Evolutionary conservation across 78 protist genomes (phyloP), one percentile per base, ranked within the genome.

Genomic region (Dictyostelium capitatum): DNA sequence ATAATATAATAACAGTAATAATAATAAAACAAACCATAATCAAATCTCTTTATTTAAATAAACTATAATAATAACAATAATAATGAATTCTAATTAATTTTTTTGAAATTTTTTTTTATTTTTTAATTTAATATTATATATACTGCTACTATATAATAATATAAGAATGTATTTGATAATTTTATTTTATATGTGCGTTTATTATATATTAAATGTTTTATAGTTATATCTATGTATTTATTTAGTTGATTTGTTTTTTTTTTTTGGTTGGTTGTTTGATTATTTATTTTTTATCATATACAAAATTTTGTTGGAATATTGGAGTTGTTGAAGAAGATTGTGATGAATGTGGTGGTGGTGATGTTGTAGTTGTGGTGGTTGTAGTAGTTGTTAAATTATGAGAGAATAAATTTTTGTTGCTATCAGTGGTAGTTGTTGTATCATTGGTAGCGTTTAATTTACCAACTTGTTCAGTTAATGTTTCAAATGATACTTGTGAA

Each of bases 401-500:
- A 37, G 10, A 14, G 15, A 51, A 51, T 14, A 51, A 14, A 23
- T 19, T 23, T 6, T 59, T 62, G 6, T 25, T 32, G 53, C n/a
- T 17, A 48, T 80, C 62, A 67, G 28, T 28, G 12, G 11, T 37
- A 43, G 4, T 43, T 30, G 25, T 19, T 20, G 3, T 20, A 48
- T 43, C 53, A 23, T 74, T 48, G 20, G 79, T 43, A 20, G 75
- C 75, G 32, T 67, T 67, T 67, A 67, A 32, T 25, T 67, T 67
- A 17, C 47, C 47, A 2, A 82, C 79, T 23, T 83, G 80, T 19
- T 54, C 65, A 20, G 74, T 30, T 28, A 77, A 17, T 3, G 91
- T 67, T 20, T 83, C 91, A 54, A 72, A 72, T 32, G 91, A 83
- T 41, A 19, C 56, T 54, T 72, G 81, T 20, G 82, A 53, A 17